Conservation (phyloP, 164 flowering plant species). For the Nymphaea colorata region DNA sequence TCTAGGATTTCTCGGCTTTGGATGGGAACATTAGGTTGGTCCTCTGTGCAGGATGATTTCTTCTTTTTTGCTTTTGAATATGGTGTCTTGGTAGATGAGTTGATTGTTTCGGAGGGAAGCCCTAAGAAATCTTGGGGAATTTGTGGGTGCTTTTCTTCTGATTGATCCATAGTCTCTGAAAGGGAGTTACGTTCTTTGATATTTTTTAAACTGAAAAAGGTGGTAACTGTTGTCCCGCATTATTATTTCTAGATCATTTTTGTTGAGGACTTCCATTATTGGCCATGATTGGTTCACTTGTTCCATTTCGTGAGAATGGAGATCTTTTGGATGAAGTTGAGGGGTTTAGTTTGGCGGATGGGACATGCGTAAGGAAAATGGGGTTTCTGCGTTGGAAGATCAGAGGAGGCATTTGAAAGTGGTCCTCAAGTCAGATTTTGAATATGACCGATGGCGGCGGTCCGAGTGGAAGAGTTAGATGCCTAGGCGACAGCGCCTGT, state of each 20-base stretch:
- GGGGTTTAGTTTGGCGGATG: neutral
- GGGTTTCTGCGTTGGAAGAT: neutral
- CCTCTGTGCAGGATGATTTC: neutral
- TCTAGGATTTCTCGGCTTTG: neutral
- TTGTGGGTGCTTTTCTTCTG: neutral
- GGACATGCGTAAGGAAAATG: neutral
- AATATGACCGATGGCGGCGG: constrained; percentile 66
- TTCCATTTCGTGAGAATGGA: neutral
- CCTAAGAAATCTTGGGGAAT: neutral
- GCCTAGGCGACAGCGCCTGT: neutral
- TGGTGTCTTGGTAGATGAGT: neutral
- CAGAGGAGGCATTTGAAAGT: neutral
- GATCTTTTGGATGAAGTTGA: neutral
- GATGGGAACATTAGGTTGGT: neutral
- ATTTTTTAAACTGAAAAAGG: too few species aligned
- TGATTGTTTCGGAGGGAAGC: neutral
- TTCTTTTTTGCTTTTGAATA: neutral
- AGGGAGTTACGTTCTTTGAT: too few species aligned
- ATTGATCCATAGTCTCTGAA: too few species aligned
- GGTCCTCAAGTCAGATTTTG: constrained; percentile 40
- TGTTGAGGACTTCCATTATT: neutral
- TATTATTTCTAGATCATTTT: too few species aligned
- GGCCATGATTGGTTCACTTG: neutral
- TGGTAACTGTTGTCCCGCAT: neutral
- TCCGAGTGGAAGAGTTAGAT: constrained; percentile 23